Evolutionary conservation across 352 stramenopile genomes (phyloP).

Genomic region (Halophytophthora batemanensis): DNA sequence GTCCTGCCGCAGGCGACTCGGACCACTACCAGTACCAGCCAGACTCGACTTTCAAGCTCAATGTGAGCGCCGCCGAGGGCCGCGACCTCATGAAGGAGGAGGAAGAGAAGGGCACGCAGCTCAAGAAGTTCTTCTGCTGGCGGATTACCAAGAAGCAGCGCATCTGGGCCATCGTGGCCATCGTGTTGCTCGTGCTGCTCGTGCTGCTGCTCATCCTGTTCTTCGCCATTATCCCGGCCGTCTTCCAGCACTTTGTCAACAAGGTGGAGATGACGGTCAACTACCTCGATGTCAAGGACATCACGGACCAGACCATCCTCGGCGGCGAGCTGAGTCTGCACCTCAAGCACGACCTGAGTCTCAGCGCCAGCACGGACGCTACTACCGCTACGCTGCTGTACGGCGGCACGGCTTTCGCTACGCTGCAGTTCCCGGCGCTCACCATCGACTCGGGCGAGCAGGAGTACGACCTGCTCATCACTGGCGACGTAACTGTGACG

Average conservation of each 20-base stretch:
- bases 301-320: constrained; percentile 36
- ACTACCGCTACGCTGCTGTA: constrained; percentile 43
- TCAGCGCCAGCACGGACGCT: constrained; percentile 43
- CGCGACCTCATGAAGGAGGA: constrained; percentile 23
- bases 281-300: constrained; percentile 61
- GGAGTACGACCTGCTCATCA: constrained; percentile 34
- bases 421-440: constrained; percentile 47
- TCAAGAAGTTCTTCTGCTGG: constrained; percentile 56
- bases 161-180: constrained; percentile 38
- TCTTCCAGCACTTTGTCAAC: constrained; percentile 63
- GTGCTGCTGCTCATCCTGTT: constrained; percentile 51
- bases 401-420: constrained; percentile 38
- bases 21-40: constrained; percentile 32
- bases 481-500: constrained; percentile 31
- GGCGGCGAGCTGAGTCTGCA: constrained; percentile 51
- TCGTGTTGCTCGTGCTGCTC: constrained; percentile 35
- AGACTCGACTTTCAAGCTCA: constrained; percentile 29
- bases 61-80: constrained; percentile 17
- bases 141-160: constrained; percentile 51
- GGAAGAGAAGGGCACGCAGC: constrained; percentile 21
- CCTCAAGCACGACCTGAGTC: constrained; percentile 39
- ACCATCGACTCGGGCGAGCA: constrained; percentile 35
- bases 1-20: constrained; percentile 15
- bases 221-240: constrained; percentile 51
- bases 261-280: constrained; percentile 61